Evolutionary conservation across 2,329 filamentous ascomycete species (phyloP).

Genomic region (Alternaria angustiovoidea): DNA sequence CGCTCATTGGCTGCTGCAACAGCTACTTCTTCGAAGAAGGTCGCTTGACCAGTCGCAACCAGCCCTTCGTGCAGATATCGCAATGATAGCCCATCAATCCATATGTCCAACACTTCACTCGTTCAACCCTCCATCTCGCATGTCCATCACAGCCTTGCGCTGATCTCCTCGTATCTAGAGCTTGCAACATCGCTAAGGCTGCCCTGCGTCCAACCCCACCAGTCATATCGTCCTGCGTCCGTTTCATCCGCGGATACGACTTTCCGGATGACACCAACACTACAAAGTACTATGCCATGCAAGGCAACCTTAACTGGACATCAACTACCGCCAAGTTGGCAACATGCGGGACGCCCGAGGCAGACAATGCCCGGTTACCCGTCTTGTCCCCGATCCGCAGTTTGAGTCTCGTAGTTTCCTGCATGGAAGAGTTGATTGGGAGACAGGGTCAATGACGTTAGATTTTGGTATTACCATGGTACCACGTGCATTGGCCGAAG

Average conservation of each 20-base stretch:
- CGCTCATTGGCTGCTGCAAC: background rate
- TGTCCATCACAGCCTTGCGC: conserved; percentile 12
- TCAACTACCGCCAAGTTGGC: conserved; percentile 15
- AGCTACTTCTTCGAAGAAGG: background rate
- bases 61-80: background rate
- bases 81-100: background rate
- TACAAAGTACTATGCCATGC: conserved; percentile 7
- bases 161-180: conserved; percentile 7
- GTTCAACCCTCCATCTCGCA: conserved; percentile 1
- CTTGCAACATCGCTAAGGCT: conserved; percentile 6
- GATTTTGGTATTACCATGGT: background rate
- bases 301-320: conserved; percentile 21
- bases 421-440: conserved; percentile 11
- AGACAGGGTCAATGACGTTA: conserved; percentile 19
- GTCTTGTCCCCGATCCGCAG: conserved; percentile 9
- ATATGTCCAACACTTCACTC: background rate
- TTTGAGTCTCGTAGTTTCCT: conserved; percentile 5
- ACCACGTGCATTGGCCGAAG: conserved; percentile 1
- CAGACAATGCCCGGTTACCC: conserved; percentile 17
- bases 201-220: conserved; percentile 12
- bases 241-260: conserved; percentile 6
- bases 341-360: conserved; percentile 8
- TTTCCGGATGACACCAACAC: conserved; percentile 11
- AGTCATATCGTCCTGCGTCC: conserved; percentile 8
- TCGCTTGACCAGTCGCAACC: background rate